phyloP scores from a whole-genome alignment of 345 rosid species.

The Microthlaspi erraticum region DNA sequence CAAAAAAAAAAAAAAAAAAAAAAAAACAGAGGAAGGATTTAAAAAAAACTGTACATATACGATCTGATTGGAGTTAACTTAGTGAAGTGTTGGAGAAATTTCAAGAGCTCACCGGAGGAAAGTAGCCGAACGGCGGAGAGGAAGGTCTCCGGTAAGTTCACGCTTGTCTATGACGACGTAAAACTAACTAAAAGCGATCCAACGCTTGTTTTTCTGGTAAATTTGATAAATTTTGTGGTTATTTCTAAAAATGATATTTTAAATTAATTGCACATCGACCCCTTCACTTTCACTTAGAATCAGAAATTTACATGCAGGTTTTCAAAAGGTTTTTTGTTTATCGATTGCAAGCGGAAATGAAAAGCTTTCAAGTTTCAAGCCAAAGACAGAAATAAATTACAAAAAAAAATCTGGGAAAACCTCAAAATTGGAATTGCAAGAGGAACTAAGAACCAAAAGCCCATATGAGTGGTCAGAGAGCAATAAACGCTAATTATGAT shows the following conservation, averaged over 20 bases:
- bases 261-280: slow-evolving; percentile 23
- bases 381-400: not conserved
- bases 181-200: too few species aligned
- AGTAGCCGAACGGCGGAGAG: slow-evolving; percentile 10
- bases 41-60: not conserved
- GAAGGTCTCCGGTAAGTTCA: slow-evolving; percentile 7
- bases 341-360: too few species aligned
- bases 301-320: not conserved
- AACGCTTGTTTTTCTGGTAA: not conserved
- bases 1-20: too few species aligned
- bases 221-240: not conserved
- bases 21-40: slow-evolving; percentile 9
- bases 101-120: slow-evolving; percentile 16
- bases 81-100: not conserved
- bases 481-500: not conserved
- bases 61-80: slow-evolving; percentile 3
- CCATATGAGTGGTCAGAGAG: not conserved
- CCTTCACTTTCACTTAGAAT: slow-evolving; percentile 32
- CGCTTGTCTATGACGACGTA: not conserved
- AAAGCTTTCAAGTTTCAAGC: not conserved
- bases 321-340: not conserved
- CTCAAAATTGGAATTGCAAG: not conserved
- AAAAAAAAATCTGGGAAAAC: slow-evolving; percentile 1
- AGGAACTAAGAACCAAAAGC: not conserved
- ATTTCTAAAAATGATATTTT: not conserved